Evolutionary conservation across 1,284 basidiomycete species (phyloP), one percentile per base, ranked within the genome.

Genomic region (Ceratobasidium sp.): DNA sequence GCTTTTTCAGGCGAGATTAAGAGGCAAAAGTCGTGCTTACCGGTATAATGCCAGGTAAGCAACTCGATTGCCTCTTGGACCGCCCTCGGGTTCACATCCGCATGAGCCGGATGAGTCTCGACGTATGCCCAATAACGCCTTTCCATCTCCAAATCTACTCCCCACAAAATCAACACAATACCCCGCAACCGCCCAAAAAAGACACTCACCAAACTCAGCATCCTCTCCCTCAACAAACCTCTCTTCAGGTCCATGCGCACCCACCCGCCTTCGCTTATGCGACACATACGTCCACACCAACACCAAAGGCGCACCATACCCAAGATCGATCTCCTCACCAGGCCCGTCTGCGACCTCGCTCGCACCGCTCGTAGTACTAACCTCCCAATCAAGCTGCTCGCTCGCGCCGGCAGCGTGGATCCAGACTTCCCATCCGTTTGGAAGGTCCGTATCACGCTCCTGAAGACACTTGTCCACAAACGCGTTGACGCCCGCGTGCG

Each of bases 21-120:
- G 20, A 23, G 64, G 42, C 20, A 10, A 6, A 66, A 48, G 44
- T n/a, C n/a, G 65, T 13, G 62, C 79, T 33, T 23, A 78, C 79
- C 79, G 23, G 79, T 77, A 67, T 80, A 80, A 46, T 74, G 74
- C 79, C 79, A 80, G 62, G 67, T 78, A 6, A 80, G 54, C 46
- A 76, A 40, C 48, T 80, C 79, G 44, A 80, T 77, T 9, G 77
- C 79, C 62, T 80, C 79, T 42, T 80, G 71, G 3, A 67, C 59
- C 3, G 77, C 73, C 4, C 79, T 61, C 6, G 71, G 69, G 54
- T 74, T 77, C n/a, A 80, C 71, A 26, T 61, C 61, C 42, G 73
- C 64, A 69, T 80, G 79, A 42, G 79, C 77, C 15, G 79, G 77
- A n/a, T 79, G 79, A 4, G 71, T 61, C 67, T 78, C 65, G 66